Evolutionary conservation across 345 rosid species (phyloP).

Genomic region (Erodium maritimum): DNA sequence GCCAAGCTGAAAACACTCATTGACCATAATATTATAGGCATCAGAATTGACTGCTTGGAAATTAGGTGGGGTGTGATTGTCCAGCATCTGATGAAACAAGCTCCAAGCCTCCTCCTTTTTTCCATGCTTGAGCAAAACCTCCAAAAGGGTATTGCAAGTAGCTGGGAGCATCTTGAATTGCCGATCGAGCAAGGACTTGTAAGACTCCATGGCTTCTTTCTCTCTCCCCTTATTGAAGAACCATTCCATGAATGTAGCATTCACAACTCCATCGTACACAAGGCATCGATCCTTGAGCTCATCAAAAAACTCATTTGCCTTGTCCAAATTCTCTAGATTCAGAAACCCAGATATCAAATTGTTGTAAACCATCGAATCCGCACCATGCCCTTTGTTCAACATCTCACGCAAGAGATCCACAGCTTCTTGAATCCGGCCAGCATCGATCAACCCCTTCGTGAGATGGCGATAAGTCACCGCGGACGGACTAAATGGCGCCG

Average conservation of each 20-base stretch:
- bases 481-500: slow-evolving; percentile 73
- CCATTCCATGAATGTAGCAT: slow-evolving; percentile 83
- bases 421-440: slow-evolving; percentile 65
- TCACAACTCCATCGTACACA: slow-evolving; percentile 86
- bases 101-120: slow-evolving; percentile 53
- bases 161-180: slow-evolving; percentile 75
- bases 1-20: slow-evolving; percentile 78
- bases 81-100: slow-evolving; percentile 75
- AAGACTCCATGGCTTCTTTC: slow-evolving; percentile 77
- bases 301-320: slow-evolving; percentile 81
- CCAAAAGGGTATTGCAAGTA: slow-evolving; percentile 69
- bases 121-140: slow-evolving; percentile 68
- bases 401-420: slow-evolving; percentile 75
- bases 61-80: slow-evolving; percentile 78
- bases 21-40: slow-evolving; percentile 70
- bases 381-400: slow-evolving; percentile 87
- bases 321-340: slow-evolving; percentile 60
- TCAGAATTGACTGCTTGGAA: slow-evolving; percentile 78
- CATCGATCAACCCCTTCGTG: slow-evolving; percentile 78
- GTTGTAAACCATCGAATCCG: slow-evolving; percentile 77
- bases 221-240: slow-evolving; percentile 85
- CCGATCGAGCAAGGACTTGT: slow-evolving; percentile 58
- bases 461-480: slow-evolving; percentile 83
- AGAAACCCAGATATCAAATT: slow-evolving; percentile 68
- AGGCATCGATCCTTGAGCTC: slow-evolving; percentile 70